These are phyloP conservation scores for Canariomyces notabilis DNA, from an alignment of 2,329 filamentous ascomycete species.

Conservation along the genomic window DNA sequence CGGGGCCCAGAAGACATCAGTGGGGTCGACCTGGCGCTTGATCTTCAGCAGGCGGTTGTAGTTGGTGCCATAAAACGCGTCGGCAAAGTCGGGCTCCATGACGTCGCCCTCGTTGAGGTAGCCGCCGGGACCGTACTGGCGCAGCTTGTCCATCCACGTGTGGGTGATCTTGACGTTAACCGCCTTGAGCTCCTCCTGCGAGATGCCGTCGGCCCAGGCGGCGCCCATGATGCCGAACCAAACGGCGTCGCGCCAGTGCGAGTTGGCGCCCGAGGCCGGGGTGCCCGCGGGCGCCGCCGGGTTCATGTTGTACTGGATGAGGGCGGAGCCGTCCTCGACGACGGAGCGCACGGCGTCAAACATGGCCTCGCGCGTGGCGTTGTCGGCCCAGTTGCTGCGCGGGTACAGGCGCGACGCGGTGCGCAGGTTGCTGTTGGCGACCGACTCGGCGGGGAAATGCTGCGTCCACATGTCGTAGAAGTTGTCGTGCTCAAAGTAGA, in stretches of 20 bases:
- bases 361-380: slow-evolving; percentile 31
- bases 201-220: slow-evolving; percentile 20
- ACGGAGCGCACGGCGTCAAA: slow-evolving; percentile 32
- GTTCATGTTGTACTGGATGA: slow-evolving; percentile 38
- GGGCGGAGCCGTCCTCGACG: slow-evolving; percentile 36
- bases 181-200: slow-evolving; percentile 16
- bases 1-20: slow-evolving; percentile 22
- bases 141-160: slow-evolving; percentile 28
- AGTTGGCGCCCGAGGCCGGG: slow-evolving; percentile 41
- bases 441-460: slow-evolving; percentile 38
- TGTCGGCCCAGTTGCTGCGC: slow-evolving; percentile 14
- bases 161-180: slow-evolving; percentile 26
- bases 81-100: slow-evolving; percentile 20
- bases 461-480: slow-evolving; percentile 20
- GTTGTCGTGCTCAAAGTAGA: slow-evolving; percentile 21
- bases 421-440: slow-evolving; percentile 30
- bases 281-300: slow-evolving; percentile 25
- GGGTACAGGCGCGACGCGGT: slow-evolving; percentile 23
- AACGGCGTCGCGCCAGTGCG: slow-evolving; percentile 43
- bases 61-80: slow-evolving; percentile 21
- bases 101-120: slow-evolving; percentile 23
- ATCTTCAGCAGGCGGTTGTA: slow-evolving; percentile 19
- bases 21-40: slow-evolving; percentile 21
- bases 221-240: slow-evolving; percentile 34
- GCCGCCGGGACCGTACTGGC: slow-evolving; percentile 15